These are phyloP conservation scores for Collybia sordida DNA, from an alignment of 768 basidiomycete species.

Conservation along the genomic window DNA sequence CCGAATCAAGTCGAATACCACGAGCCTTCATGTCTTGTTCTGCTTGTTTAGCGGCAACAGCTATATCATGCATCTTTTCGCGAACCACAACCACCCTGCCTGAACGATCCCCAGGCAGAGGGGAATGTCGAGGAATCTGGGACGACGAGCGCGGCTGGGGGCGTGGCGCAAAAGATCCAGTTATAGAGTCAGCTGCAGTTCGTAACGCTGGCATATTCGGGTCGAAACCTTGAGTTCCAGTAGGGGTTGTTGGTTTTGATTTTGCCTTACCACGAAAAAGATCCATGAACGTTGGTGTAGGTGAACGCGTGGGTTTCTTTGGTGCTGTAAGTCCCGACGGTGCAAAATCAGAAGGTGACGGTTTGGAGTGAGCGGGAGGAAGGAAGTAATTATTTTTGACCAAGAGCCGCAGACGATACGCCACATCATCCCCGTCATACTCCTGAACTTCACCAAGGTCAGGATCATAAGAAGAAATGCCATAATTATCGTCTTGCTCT, in stretches of 20 bases:
- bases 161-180: slow-evolving; percentile 34
- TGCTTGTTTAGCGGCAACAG: slow-evolving; percentile 69
- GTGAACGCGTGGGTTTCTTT: slow-evolving; percentile 44
- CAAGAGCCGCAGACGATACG: slow-evolving; percentile 79
- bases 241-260: slow-evolving; percentile 60
- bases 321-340: slow-evolving; percentile 31
- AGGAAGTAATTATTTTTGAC: slow-evolving; percentile 89
- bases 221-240: slow-evolving; percentile 34
- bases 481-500: slow-evolving; percentile 40
- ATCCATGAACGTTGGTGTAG: slow-evolving; percentile 64
- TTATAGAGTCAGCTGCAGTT: slow-evolving; percentile 66
- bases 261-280: slow-evolving; percentile 70
- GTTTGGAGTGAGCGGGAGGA: slow-evolving; percentile 85
- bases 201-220: slow-evolving; percentile 48
- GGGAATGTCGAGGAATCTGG: slow-evolving; percentile 34
- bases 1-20: slow-evolving; percentile 45
- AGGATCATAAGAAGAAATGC: slow-evolving; percentile 46
- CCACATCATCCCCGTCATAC: slow-evolving; percentile 75
- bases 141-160: slow-evolving; percentile 36
- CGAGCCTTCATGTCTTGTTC: slow-evolving; percentile 69
- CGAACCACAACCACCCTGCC: slow-evolving; percentile 81
- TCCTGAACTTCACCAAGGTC: slow-evolving; percentile 50
- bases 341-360: slow-evolving; percentile 65
- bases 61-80: slow-evolving; percentile 75
- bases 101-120: slow-evolving; percentile 31